phyloP scores from a whole-genome alignment of 305 asterid genomes.

The Fraxinus greggii region DNA sequence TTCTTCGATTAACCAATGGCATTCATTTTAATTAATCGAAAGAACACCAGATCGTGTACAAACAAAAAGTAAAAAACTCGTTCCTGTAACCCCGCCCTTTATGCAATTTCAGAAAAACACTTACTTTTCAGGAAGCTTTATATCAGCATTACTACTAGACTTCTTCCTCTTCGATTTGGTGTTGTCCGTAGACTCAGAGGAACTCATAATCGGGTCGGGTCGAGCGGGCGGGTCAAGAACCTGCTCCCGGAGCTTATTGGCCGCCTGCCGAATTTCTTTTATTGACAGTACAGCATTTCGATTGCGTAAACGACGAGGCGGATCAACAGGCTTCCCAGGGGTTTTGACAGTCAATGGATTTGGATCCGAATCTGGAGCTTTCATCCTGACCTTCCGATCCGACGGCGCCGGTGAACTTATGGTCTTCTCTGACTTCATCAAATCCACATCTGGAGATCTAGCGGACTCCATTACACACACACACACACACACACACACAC shows the following conservation, averaged over 20 bases:
- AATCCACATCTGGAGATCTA: slow-evolving; percentile 26
- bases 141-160: slow-evolving; percentile 21
- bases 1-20: neutral
- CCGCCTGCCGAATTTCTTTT: slow-evolving; percentile 59
- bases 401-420: slow-evolving; percentile 37
- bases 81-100: neutral
- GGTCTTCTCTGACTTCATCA: slow-evolving; percentile 39
- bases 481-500: slow-evolving; percentile 7
- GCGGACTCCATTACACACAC: slow-evolving; percentile 46
- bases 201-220: slow-evolving; percentile 24
- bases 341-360: slow-evolving; percentile 49
- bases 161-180: slow-evolving; percentile 29
- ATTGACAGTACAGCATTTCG: slow-evolving; percentile 54
- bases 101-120: neutral
- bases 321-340: slow-evolving; percentile 57
- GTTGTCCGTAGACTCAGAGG: slow-evolving; percentile 24
- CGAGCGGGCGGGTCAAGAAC: slow-evolving; percentile 23
- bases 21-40: neutral
- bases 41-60: neutral
- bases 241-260: slow-evolving; percentile 48
- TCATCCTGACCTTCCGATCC: slow-evolving; percentile 13
- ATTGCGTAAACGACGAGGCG: slow-evolving; percentile 36
- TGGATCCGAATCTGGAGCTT: slow-evolving; percentile 24
- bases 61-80: neutral
- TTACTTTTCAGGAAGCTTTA: slow-evolving; percentile 70